Evolutionary conservation across 2,329 filamentous ascomycete species (phyloP), one percentile per base, ranked within the genome.

Genomic region (Pseudovirgaria hyperparasitica): DNA sequence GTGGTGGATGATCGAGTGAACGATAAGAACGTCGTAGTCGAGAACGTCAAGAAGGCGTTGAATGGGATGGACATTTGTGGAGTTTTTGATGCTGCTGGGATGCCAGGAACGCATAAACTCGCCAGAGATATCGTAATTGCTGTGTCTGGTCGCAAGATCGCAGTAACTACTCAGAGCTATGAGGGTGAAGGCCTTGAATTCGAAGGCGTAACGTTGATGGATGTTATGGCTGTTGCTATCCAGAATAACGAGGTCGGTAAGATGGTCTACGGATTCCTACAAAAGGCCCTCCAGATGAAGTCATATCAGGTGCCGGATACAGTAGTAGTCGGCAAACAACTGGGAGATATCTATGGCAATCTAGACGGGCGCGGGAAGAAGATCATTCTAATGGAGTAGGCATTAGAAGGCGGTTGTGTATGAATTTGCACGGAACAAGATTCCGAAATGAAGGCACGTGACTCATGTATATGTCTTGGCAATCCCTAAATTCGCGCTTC

Each of bases 31-130:
- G 39, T 27, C 12, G 41, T 46, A 1, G 45, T 48, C 9, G 46
- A 57, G 2, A 54, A 60, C 26, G 50, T 60, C 21, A 39, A 60
- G 13, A 33, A 35, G 7, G 55, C 56, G 13, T 43, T 62, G 28
- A 40, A 57, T 29, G 55, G 51, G 4, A 54, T 50, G 3, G 50
- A 57, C 9, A 61, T 58, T 26, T 42, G 40, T 5, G 60, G 60
- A 16, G 42, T 57, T n/a, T 60, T 52, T 32, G 60, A 63, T 32
- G 40, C 40, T 20, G 55, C 41, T 13, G n/a, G 19, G 23, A 22
- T 9, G 6, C 13, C 19, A 9, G 27, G 16, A 5, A 25, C 19
- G 6, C 11, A 12, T 6, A 18, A 30, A 16, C 7, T 25, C n/a
- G 16, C 19, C 16, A 13, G 14, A 9, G 12, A 20, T n/a, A 22